Evolutionary conservation across 2,329 filamentous ascomycete genomes (phyloP).

Genomic region (Claviceps cyperi): DNA sequence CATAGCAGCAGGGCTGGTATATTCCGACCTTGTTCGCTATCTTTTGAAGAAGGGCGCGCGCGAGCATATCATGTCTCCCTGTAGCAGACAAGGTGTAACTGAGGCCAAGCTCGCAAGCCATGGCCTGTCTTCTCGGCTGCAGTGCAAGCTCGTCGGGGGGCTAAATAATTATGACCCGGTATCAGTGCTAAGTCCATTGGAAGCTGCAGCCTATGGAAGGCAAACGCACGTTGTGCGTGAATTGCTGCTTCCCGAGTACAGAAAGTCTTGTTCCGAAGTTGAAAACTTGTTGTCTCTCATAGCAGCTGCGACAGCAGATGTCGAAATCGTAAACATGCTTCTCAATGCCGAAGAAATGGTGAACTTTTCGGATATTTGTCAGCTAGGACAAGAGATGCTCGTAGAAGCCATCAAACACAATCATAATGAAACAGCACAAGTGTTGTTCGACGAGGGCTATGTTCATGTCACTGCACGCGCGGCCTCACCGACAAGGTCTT

Average conservation of each 20-base stretch:
- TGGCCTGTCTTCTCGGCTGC: too few relatives aligned
- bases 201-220: neutral
- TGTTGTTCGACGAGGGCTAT: neutral
- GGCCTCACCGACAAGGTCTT: neutral
- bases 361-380: neutral
- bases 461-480: neutral
- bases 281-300: neutral
- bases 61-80: neutral
- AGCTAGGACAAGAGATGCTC: neutral
- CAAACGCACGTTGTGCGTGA: neutral
- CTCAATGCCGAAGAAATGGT: neutral
- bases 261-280: neutral
- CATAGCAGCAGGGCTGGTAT: neutral
- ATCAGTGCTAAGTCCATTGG: neutral
- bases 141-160: too few relatives aligned
- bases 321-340: neutral
- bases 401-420: neutral
- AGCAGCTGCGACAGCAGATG: neutral
- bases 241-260: neutral
- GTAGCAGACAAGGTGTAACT: too few relatives aligned
- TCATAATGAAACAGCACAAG: neutral
- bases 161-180: too few relatives aligned
- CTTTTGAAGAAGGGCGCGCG: neutral
- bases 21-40: neutral
- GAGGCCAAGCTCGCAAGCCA: too few relatives aligned